Conservation (phyloP, 2,329 filamentous ascomycete genomes). For the Corniculantispora saksenae region DNA sequence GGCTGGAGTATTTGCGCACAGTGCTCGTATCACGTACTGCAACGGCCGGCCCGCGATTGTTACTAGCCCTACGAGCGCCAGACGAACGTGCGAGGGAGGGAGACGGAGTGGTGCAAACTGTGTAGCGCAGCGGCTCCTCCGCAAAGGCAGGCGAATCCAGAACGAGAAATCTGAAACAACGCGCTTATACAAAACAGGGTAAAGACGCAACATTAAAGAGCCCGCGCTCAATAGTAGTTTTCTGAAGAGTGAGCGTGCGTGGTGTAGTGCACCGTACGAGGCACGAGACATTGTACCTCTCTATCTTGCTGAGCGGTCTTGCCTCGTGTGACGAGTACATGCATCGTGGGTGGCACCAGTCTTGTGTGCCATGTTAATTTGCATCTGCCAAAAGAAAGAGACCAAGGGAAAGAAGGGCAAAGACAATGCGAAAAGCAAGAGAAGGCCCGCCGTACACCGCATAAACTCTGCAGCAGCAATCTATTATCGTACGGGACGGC, state of each 20-base stretch:
- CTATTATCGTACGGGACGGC: neutral
- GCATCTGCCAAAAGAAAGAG: neutral
- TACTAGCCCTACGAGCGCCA: neutral
- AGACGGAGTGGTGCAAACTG: no score
- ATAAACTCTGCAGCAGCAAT: neutral
- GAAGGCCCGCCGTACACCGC: neutral
- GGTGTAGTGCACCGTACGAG: constrained; percentile 1
- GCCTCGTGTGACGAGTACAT: no score
- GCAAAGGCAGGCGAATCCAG: neutral
- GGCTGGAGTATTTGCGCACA: neutral
- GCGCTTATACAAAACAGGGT: neutral
- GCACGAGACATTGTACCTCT: constrained; percentile 8
- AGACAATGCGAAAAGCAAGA: neutral
- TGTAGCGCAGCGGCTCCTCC: neutral
- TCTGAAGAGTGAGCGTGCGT: constrained; percentile 1
- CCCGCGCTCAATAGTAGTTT: neutral
- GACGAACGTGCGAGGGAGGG: neutral
- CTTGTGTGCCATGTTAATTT: neutral
- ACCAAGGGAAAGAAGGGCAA: neutral
- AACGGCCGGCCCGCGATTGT: neutral
- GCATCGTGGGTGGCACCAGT: neutral
- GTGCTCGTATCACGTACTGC: constrained; percentile 2
- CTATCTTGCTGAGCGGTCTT: no score
- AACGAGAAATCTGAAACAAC: neutral
- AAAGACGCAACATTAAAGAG: neutral